Conservation (phyloP, 805 yeast species). For the Jamesozyma rosinii region DNA sequence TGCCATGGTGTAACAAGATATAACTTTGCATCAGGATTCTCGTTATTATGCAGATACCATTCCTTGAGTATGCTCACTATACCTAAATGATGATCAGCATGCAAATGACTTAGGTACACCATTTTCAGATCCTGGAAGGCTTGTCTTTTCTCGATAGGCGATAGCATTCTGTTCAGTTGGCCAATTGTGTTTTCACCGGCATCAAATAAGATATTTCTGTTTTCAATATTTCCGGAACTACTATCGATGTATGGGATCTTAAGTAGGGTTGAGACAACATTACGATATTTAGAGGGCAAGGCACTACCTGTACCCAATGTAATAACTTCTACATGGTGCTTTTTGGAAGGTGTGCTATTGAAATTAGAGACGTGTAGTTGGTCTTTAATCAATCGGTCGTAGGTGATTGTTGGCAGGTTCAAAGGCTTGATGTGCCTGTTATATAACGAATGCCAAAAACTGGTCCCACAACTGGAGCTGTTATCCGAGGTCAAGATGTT, state of each 20-base stretch:
- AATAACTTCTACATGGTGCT: constrained; percentile 53
- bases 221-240: constrained; percentile 29
- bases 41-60: constrained; percentile 46
- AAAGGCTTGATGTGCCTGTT: constrained; percentile 23
- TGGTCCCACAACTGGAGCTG: too few relatives aligned
- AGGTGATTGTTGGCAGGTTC: constrained; percentile 17
- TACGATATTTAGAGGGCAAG: constrained; percentile 72
- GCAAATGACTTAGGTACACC: constrained; percentile 77
- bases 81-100: constrained; percentile 96
- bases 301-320: constrained; percentile 94
- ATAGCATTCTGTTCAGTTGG: constrained; percentile 52
- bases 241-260: constrained; percentile 46
- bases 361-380: constrained; percentile 28
- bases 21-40: constrained; percentile 34
- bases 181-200: constrained; percentile 95
- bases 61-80: constrained; percentile 55
- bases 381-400: constrained; percentile 20
- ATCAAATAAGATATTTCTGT: constrained; percentile 56
- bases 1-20: constrained; percentile 70
- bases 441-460: constrained; percentile 24
- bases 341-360: constrained; percentile 26
- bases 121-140: constrained; percentile 54
- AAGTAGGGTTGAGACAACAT: constrained; percentile 72
- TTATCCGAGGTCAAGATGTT: neutral
- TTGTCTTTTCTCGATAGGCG: constrained; percentile 34